These are phyloP conservation scores for Aspergillus proliferans DNA, from an alignment of 2,329 filamentous ascomycete genomes.

Conservation along the genomic window DNA sequence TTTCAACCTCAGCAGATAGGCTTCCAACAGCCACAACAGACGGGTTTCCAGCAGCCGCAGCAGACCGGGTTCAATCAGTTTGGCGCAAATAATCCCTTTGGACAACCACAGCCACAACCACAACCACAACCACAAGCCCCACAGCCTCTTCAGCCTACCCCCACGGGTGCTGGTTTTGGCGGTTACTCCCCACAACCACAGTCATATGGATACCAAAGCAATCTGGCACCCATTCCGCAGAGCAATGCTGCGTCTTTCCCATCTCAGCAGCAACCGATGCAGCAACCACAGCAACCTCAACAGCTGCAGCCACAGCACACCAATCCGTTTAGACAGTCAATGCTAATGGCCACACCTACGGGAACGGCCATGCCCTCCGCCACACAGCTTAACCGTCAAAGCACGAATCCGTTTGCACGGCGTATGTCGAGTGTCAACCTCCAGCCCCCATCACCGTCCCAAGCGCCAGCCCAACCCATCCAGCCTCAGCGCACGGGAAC, in stretches of 20 bases:
- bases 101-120: slow-evolving; percentile 22
- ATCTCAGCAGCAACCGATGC: slow-evolving; percentile 36
- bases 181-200: slow-evolving; percentile 69
- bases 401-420: slow-evolving; percentile 84
- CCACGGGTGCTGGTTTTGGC: slow-evolving; percentile 75
- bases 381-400: slow-evolving; percentile 51
- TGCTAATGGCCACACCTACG: slow-evolving; percentile 54
- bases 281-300: slow-evolving; percentile 30
- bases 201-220: slow-evolving; percentile 43
- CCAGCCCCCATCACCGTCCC: slow-evolving; percentile 17
- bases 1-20: slow-evolving; percentile 27
- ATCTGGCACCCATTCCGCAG: slow-evolving; percentile 44
- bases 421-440: slow-evolving; percentile 35
- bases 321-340: slow-evolving; percentile 92
- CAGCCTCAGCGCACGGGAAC: slow-evolving; percentile 59
- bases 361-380: slow-evolving; percentile 44
- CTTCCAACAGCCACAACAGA: slow-evolving; percentile 27
- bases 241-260: slow-evolving; percentile 43
- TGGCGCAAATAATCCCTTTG: slow-evolving; percentile 32
- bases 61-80: slow-evolving; percentile 14
- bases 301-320: slow-evolving; percentile 53
- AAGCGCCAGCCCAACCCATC: slow-evolving; percentile 31
- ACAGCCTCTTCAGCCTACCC: slow-evolving; percentile 53
- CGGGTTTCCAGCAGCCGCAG: slow-evolving; percentile 17
- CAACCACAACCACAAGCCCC: slow-evolving; percentile 21